Base-by-base conservation (phyloP, 2,329 filamentous ascomycete genomes). In the Colletotrichum sp. region DNA sequence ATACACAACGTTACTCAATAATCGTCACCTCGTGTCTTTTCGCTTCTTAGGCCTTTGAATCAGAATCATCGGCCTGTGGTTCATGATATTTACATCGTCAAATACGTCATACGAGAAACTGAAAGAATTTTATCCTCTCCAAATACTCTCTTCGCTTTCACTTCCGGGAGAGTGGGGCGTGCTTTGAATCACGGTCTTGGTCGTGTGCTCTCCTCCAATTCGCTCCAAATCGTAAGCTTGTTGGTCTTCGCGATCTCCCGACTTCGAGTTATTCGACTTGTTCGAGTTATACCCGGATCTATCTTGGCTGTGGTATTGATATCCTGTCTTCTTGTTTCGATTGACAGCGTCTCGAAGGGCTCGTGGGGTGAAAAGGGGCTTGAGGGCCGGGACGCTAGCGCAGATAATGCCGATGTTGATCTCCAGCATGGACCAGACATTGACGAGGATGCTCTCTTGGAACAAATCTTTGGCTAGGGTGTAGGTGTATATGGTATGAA, bases 361-460 rank as follows among this genome's bases (percentile, higher is more conserved):
- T 28, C 26, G 28, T 15, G 84, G 84, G 16, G 84, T 84, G 75
- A 88, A 86, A 6, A 89, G 79, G 1, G 89, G 89, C 72, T 90
- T 90, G 8, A 90, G 82, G 0, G 89, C 88, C 0, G 89, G 88
- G 0, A 89, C 83, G 9, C 85, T 88, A 24, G 88, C 87, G 77
- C 88, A 90, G 34, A 87, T 80, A 48, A 90, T 87, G n/a, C 85
- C 88, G 8, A 86, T 81, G 71, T 88, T 89, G 75, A 89, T 82
- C 77, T 90, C 89, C 66, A 90, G 84, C 72, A 86, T 84, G 26
- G 85, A 86, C 86, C 88, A 88, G 15, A 88, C 72, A 57, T 86
- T 86, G 2, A 86, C 81, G 2, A 81, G 77, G 36, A 83, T 79
- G 24, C 81, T 81, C 55, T 86, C 80, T 13, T 79, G 81, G 71